phyloP scores from a whole-genome alignment of 495 filamentous ascomycete species.

The Arthonia radiata region DNA sequence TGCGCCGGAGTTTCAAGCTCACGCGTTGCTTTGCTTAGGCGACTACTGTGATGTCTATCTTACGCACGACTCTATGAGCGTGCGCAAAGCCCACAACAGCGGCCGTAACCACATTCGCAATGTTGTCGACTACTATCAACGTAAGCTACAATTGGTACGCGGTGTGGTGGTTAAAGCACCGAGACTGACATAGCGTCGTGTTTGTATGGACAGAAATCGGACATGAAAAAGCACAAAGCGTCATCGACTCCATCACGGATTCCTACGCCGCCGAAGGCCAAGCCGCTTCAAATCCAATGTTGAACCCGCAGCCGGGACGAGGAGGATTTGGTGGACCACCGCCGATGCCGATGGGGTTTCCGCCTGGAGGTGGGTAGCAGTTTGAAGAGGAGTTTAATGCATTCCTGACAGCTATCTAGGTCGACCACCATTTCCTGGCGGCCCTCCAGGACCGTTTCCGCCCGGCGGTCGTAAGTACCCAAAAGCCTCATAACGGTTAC shows the following conservation, averaged over 20 bases:
- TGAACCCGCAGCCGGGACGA: constrained; percentile 30
- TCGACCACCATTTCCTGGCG: constrained; percentile 27
- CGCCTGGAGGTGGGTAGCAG: constrained; percentile 23
- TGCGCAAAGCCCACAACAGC: constrained; percentile 92
- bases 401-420: constrained; percentile 22
- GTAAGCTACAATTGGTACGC: constrained; percentile 33
- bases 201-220: constrained; percentile 47
- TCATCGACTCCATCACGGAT: constrained; percentile 90
- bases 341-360: constrained; percentile 27
- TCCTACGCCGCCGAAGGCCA: constrained; percentile 90
- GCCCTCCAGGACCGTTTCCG: constrained; percentile 8
- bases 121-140: constrained; percentile 95
- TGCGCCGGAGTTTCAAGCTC: no score
- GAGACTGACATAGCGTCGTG: neutral
- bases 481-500: neutral
- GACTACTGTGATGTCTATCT: constrained; percentile 99
- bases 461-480: neutral
- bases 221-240: constrained; percentile 91
- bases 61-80: constrained; percentile 98
- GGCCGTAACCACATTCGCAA: constrained; percentile 92
- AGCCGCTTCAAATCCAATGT: constrained; percentile 57
- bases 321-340: constrained; percentile 20
- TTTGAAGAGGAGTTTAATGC: constrained; percentile 4
- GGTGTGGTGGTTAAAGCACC: constrained; percentile 1
- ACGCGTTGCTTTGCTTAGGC: constrained; percentile 26